Conservation (phyloP, 2,329 filamentous ascomycete species). For the Achaetomium macrosporum region DNA sequence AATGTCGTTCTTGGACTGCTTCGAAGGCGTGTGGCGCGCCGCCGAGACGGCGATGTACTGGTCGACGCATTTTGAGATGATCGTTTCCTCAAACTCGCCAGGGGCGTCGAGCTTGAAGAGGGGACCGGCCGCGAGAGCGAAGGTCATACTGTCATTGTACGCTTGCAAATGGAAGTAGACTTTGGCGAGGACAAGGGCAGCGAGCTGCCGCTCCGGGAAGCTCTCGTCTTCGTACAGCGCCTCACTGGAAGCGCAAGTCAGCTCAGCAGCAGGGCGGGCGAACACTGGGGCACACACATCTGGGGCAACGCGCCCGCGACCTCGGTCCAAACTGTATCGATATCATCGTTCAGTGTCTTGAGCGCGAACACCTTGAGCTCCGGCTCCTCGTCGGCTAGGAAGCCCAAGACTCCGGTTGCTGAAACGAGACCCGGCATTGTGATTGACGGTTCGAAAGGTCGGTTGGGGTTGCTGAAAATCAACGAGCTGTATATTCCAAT, state of each 20-base stretch:
- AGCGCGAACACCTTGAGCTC: constrained; percentile 93
- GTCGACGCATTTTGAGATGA: constrained; percentile 96
- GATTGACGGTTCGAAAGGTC: constrained; percentile 15
- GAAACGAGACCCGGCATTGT: constrained; percentile 89
- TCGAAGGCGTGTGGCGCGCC: constrained; percentile 43
- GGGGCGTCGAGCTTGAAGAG: constrained; percentile 88
- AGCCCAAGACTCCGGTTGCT: constrained; percentile 89
- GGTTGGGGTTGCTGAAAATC: neutral
- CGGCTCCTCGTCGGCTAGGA: constrained; percentile 88
- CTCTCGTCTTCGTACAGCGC: constrained; percentile 93
- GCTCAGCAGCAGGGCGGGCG: constrained; percentile 7
- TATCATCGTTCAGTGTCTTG: constrained; percentile 91
- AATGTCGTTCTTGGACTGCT: constrained; percentile 36
- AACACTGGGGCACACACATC: constrained; percentile 56
- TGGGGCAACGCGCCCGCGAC: constrained; percentile 87
- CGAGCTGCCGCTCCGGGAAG: constrained; percentile 89
- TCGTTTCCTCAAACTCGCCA: constrained; percentile 97
- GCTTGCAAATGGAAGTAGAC: constrained; percentile 98
- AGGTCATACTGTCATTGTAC: constrained; percentile 99
- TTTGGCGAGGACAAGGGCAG: constrained; percentile 91
- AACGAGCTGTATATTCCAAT: neutral
- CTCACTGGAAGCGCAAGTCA: constrained; percentile 56
- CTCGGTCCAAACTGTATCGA: constrained; percentile 96
- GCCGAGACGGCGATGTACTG: constrained; percentile 81
- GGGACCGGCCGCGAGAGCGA: constrained; percentile 89